A percentile compares a stretch with the other conserved stretches of the same genome.
These are phyloP conservation scores for Sporothrix dimorphospora DNA, from an alignment of 2,329 filamentous ascomycete genomes.

Conservation along the genomic window DNA sequence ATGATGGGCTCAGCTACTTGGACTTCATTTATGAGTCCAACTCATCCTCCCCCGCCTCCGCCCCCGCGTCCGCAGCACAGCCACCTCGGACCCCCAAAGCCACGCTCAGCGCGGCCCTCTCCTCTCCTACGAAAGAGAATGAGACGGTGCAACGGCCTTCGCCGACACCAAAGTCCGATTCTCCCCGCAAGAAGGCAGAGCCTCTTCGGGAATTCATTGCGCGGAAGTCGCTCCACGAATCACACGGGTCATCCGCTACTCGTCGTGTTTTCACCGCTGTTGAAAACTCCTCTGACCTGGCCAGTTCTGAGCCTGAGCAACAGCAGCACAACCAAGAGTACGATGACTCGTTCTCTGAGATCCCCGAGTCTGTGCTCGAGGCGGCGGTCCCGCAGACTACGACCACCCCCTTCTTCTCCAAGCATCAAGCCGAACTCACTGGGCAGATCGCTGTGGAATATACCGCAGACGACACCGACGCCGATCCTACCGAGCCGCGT, in stretches of 20 bases:
- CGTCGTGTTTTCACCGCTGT: not conserved
- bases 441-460: slow-evolving; percentile 7
- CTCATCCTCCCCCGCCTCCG: slow-evolving; percentile 11
- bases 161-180: slow-evolving; percentile 6
- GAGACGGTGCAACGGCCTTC: not conserved
- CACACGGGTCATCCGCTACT: not conserved
- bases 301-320: slow-evolving; percentile 33
- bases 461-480: not conserved
- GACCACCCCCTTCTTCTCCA: slow-evolving; percentile 27
- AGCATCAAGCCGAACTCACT: slow-evolving; percentile 32
- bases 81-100: not conserved
- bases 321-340: slow-evolving; percentile 39
- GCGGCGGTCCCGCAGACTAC: slow-evolving; percentile 49
- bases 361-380: slow-evolving; percentile 54
- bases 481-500: not conserved
- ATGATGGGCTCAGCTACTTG: slow-evolving; percentile 27
- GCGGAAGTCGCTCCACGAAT: slow-evolving; percentile 29
- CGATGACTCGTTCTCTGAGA: slow-evolving; percentile 62
- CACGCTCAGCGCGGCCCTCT: not conserved
- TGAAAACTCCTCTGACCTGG: not conserved
- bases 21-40: slow-evolving; percentile 30
- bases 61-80: not conserved
- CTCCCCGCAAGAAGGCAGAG: slow-evolving; percentile 30
- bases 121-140: slow-evolving; percentile 8
- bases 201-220: slow-evolving; percentile 30